Conservation (phyloP, 495 filamentous ascomycete species). For the Lepraria neglecta region DNA sequence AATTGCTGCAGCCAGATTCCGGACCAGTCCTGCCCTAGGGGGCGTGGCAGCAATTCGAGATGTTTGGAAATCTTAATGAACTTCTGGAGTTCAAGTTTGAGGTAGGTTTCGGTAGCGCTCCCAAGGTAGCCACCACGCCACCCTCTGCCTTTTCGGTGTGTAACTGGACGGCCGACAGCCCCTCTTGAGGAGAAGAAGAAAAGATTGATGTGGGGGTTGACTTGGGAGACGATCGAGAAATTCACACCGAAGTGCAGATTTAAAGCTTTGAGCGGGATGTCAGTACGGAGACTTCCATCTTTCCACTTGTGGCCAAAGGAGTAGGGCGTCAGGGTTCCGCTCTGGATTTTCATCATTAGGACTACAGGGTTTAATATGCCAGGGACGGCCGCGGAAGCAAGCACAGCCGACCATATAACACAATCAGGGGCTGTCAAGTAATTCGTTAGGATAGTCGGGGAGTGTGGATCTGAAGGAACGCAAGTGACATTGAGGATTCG, state of each 20-base stretch:
- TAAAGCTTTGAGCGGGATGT: constrained; percentile 88
- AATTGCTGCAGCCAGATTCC: constrained; percentile 94
- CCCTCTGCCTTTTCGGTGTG: constrained; percentile 84
- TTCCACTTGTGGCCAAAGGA: constrained; percentile 98
- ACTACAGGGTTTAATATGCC: constrained; percentile 92
- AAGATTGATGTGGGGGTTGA: constrained; percentile 95
- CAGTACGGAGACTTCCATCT: constrained; percentile 85
- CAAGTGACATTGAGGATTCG: constrained; percentile 93
- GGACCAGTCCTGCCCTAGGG: constrained; percentile 92
- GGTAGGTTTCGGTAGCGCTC: constrained; percentile 84
- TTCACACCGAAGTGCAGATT: constrained; percentile 97
- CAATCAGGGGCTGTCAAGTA: constrained; percentile 93
- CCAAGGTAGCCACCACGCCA: constrained; percentile 95
- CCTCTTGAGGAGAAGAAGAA: constrained; percentile 97
- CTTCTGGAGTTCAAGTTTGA: constrained; percentile 51
- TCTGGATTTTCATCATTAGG: constrained; percentile 81
- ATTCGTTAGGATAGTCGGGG: constrained; percentile 84
- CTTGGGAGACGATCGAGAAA: constrained; percentile 91
- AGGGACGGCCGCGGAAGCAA: constrained; percentile 92
- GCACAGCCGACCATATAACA: constrained; percentile 94
- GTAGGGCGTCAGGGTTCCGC: constrained; percentile 73
- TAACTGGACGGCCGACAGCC: constrained; percentile 85
- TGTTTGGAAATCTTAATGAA: constrained; percentile 93
- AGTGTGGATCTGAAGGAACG: constrained; percentile 94
- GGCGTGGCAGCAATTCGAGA: constrained; percentile 82